Evolutionary conservation across 2,329 filamentous ascomycete genomes (phyloP).

Genomic region (Myriosclerotinia duriaeana): DNA sequence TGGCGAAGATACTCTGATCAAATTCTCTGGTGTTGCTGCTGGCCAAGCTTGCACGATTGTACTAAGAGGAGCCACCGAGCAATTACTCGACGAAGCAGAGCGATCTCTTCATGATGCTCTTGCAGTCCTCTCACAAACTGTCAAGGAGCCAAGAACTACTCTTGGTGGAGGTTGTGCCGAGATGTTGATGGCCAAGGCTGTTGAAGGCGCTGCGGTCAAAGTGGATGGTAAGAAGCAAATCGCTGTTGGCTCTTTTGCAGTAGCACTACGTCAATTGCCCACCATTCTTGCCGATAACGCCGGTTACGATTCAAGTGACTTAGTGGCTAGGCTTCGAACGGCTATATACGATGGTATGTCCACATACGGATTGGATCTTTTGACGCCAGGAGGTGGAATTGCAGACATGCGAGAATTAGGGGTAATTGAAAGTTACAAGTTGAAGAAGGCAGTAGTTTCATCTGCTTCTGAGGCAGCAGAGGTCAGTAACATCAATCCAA

Average conservation of each 20-base stretch:
- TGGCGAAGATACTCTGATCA: conserved; percentile 94
- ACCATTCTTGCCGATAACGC: conserved; percentile 98
- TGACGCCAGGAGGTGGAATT: conserved; percentile 87
- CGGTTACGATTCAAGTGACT: conserved; percentile 89
- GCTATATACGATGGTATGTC: conserved; percentile 93
- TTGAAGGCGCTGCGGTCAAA: conserved; percentile 88
- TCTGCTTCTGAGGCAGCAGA: conserved; percentile 96
- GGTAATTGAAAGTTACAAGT: conserved; percentile 96
- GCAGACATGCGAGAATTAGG: conserved; percentile 94
- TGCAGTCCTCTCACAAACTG: conserved; percentile 93
- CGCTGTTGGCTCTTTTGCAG: conserved; percentile 85
- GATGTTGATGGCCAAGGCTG: conserved; percentile 99
- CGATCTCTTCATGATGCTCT: conserved; percentile 93
- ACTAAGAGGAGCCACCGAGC: conserved; percentile 91
- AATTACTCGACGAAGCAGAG: conserved; percentile 95
- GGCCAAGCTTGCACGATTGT: conserved; percentile 96
- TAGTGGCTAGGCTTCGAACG: conserved; percentile 87
- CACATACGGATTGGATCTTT: conserved; percentile 85
- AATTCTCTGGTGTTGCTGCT: conserved; percentile 92
- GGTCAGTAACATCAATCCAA: conserved; percentile 53
- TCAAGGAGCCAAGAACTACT: conserved; percentile 90
- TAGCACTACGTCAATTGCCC: conserved; percentile 86
- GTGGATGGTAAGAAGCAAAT: conserved; percentile 96
- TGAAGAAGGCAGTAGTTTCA: conserved; percentile 96
- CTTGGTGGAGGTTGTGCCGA: conserved; percentile 94